Conservation (phyloP, 176 grass and related monocot genomes). For the Canna indica region DNA sequence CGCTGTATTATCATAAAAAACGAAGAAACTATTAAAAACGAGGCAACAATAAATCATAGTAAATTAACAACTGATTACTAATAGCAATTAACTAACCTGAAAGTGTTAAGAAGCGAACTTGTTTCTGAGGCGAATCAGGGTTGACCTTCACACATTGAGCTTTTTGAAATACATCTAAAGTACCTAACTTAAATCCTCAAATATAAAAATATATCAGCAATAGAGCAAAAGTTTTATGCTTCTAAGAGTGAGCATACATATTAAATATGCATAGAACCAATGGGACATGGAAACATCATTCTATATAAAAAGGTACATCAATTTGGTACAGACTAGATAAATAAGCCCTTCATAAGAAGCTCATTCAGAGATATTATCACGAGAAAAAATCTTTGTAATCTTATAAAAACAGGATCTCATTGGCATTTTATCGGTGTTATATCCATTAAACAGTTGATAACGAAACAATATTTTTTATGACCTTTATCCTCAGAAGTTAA, state of each 20-base stretch:
- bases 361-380: neutral
- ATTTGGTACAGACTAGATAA: neutral
- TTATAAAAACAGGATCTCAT: neutral
- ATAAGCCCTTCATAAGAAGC: neutral
- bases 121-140: constrained; percentile 83
- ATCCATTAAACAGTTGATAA: no score
- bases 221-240: neutral
- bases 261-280: neutral
- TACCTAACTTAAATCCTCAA: constrained; percentile 35
- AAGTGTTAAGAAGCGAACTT: constrained; percentile 75
- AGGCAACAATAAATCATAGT: neutral
- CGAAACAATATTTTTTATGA: no score
- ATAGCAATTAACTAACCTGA: constrained; percentile 35
- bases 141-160: constrained; percentile 79
- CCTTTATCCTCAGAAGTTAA: neutral
- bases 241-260: neutral
- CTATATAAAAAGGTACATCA: neutral
- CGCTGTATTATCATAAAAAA: no score
- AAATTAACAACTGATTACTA: neutral
- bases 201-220: neutral
- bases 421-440: no score
- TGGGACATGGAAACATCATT: neutral
- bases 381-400: neutral
- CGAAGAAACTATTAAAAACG: neutral
- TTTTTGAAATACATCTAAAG: constrained; percentile 48